Base-by-base conservation (phyloP, 2,329 filamentous ascomycete species). In the Pseudogymnoascus sp. region DNA sequence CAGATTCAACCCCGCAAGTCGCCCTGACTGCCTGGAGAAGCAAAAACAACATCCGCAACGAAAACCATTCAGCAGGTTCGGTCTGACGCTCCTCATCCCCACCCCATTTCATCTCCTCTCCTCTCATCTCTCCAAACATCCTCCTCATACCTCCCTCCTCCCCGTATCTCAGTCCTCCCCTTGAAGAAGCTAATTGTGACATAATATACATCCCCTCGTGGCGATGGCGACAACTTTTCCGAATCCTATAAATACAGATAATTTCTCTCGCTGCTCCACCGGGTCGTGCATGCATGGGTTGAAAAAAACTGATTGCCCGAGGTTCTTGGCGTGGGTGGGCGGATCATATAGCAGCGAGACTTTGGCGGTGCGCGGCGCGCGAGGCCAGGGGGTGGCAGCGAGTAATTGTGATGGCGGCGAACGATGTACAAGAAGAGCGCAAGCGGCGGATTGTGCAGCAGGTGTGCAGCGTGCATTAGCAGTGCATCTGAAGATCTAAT, bases 401-500 rank as follows among this genome's bases (percentile, higher is more conserved):
- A 53, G 43, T 31, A 31, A 53, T 12, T 12, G 43, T 53, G 14
- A 53, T 53, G 43, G 23, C 43, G 43, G 43, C 43, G 43, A 53
- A 53, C 43, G 16, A 53, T 53, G 43, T 53, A 53, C 43, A 53
- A 53, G 43, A 53, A 53, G 43, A 28, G 43, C 43, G 43, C 43
- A 31, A 53, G 43, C 43, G 43, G 43, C 43, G 43, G 43, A 53
- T 53, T 53, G 43, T 53, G 43, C 43, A 53, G 43, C 43, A 53
- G n/a, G 21, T n/a, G 12, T 49, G 42, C 21, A 25, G 42, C 43
- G 43, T 53, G 43, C 23, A 53, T 53, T 53, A 31, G 23, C 23
- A 53, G 43, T 31, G 23, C 23, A 53, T 53, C 23, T 6, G 31
- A 3, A 25, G 18, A 62, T 38, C 63, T 70, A 75, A 59, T 78